Base-by-base conservation (phyloP, 2,329 filamentous ascomycete genomes). In the Monilinia vaccinii-corymbosi region DNA sequence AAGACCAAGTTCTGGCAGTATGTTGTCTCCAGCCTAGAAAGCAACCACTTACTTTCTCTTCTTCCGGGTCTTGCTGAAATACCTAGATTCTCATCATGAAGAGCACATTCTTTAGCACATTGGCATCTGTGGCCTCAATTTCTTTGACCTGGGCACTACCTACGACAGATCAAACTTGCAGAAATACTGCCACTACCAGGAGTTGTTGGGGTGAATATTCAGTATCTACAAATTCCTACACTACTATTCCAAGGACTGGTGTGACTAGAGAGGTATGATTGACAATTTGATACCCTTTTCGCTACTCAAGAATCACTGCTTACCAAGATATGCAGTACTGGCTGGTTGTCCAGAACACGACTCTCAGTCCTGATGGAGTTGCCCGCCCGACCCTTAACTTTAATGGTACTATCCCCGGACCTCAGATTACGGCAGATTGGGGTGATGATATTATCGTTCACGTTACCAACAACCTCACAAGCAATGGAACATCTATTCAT, bases 371-470 rank as follows among this genome's bases (percentile, higher is more conserved):
- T 16, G 76, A 78, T 70, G 76, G 76, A 25, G 71, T 69, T 49
- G 59, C 63, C 6, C 69, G 71, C 34, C 87, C 88, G 67, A 81
- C 90, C 62, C 77, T 74, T 6, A 62, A 71, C 28, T 69, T 74
- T 61, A 74, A 75, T 62, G 73, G 72, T 2, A 68, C 69, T 21
- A 67, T 68, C 40, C 73, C 73, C 7, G 73, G 72, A 10, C 73
- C 73, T 18, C 52, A 77, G 4, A 74, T 76, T 49, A 74, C 78
- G 44, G 71, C 74, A 40, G 61, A 73, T 66, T 66, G 68, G 71
- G 64, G 72, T n/a, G 67, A 72, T 55, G 58, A 63, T 38, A 28
- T 69, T 31, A 69, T 72, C 14, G 68, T 71, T 25, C 66, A 71
- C 46, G 71, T 76, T 16, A 74, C 71, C 21, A 72, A 71, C 53